A percentile compares a stretch with the other conserved stretches of the same genome.
Evolutionary conservation across 2,329 filamentous ascomycete genomes (phyloP).

Genomic region (Colletotrichum musicola): DNA sequence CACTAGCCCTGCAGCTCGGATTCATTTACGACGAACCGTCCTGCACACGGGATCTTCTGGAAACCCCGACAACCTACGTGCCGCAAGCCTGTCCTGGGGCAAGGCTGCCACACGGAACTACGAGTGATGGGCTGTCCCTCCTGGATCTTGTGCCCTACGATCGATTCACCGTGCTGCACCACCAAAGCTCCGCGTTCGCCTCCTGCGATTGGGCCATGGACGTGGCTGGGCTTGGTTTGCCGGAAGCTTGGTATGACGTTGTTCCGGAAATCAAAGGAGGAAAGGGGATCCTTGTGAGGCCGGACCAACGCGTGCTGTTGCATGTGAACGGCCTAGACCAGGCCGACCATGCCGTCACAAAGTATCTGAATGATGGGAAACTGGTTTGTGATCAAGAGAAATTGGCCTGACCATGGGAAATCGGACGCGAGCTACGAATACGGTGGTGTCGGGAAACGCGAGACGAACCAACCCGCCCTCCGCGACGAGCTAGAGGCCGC

Average conservation of each 20-base stretch:
- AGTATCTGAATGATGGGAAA: constrained; percentile 8
- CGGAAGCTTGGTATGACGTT: constrained; percentile 16
- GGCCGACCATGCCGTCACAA: constrained; percentile 1
- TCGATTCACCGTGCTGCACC: constrained; percentile 28
- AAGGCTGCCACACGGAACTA: constrained; percentile 25
- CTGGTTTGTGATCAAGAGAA: background rate
- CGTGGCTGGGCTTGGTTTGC: constrained; percentile 16
- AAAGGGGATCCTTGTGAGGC: constrained; percentile 27
- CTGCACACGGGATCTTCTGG: constrained; percentile 6
- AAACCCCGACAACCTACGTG: constrained; percentile 15
- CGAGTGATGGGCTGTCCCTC: background rate
- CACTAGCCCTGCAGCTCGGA: constrained; percentile 31
- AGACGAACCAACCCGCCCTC: no score
- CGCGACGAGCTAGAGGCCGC: no score
- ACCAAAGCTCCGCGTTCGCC: constrained; percentile 11
- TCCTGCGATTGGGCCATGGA: constrained; percentile 29
- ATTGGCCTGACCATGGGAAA: no score
- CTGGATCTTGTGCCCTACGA: constrained; percentile 31
- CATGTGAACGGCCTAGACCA: constrained; percentile 11
- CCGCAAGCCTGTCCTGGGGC: constrained; percentile 25
- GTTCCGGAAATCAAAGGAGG: constrained; percentile 23
- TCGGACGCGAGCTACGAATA: no score
- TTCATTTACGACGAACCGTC: constrained; percentile 25
- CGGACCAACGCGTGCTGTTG: constrained; percentile 25
- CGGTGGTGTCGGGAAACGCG: no score